These are phyloP conservation scores for Eucalyptus erythrocorys DNA, from an alignment of 345 rosid genomes.

Conservation along the genomic window DNA sequence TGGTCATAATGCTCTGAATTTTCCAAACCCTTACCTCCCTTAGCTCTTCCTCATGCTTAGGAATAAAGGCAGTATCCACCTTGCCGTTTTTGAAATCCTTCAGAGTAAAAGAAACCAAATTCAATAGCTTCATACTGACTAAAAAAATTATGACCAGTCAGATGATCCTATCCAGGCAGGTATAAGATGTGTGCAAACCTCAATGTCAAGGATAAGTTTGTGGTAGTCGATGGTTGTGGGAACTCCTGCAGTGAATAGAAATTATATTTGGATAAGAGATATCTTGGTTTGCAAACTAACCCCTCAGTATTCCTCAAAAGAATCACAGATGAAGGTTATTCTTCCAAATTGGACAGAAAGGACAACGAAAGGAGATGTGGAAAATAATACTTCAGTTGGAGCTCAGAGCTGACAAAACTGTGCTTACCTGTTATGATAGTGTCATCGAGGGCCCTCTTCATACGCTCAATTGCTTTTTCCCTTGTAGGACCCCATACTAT, in stretches of 20 bases:
- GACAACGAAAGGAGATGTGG: neutral
- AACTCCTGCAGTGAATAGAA: constrained; percentile 41
- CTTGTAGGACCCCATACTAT: constrained; percentile 99
- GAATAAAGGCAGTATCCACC: constrained; percentile 97
- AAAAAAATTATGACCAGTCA: neutral
- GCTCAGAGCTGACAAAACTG: neutral
- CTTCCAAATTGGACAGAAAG: neutral
- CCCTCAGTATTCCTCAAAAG: neutral
- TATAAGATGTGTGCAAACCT: constrained; percentile 28
- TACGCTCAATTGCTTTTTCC: constrained; percentile 94
- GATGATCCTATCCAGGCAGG: neutral
- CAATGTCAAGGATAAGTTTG: constrained; percentile 91
- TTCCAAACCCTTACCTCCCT: constrained; percentile 33
- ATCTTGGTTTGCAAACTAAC: neutral
- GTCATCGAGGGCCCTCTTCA: constrained; percentile 97
- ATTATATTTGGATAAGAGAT: neutral
- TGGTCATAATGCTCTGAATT: neutral
- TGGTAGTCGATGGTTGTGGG: constrained; percentile 96
- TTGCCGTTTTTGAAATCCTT: constrained; percentile 95
- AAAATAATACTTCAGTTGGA: neutral
- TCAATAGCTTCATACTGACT: neutral
- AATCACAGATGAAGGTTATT: neutral
- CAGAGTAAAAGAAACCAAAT: neutral
- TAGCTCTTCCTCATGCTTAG: constrained; percentile 87
- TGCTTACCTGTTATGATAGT: constrained; percentile 73